Base-by-base conservation (phyloP, 805 yeast genomes). In the Candida vartiovaarae region DNA sequence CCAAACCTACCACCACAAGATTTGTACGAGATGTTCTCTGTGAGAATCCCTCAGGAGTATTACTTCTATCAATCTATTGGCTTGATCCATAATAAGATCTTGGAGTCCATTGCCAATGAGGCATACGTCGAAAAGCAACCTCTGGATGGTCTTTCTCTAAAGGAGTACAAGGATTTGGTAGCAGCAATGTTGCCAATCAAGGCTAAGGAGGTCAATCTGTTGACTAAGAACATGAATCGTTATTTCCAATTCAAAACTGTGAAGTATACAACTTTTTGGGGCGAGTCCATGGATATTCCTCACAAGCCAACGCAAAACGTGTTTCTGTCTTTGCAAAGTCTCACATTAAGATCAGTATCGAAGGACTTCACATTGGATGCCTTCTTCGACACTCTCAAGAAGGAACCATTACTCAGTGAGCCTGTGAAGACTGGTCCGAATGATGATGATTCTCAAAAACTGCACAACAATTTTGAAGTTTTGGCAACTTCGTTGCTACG, bases 61-160 rank as follows among this genome's bases (percentile, higher is more conserved):
- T 82, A 78, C 56, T 89, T 82, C 59, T 93, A 88, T 62, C 78
- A 78, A 57, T 82, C 95, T 1, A 62, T 84, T 45, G 98, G 97
- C 2, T 59, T 90, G 25, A 66, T 84, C 9, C 76, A 81, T 6
- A 65, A 82, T 5, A 80, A 78, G 45, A 61, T 86, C 25, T 71
- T 83, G 35, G 84, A 82, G 49, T 76, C 88, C 0, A 69, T 90
- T 20, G 71, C 82, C 1, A 77, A 77, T 45, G 93, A 88, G 2
- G 64, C 68, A 31, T 74, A 76, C 47, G 67, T 74, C 30, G 82
- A 84, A 47, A 71, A 83, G 45, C 72, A 83, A 8, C 86, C 90
- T 3, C 59, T 80, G 30, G 95, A 82, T 60, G 76, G 82, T 46
- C 75, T 82, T 2, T 65, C 70, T 7, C 72, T 80, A 20, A 67